Base-by-base conservation (phyloP, 805 yeast genomes). In the Cyberlindnera petersonii region DNA sequence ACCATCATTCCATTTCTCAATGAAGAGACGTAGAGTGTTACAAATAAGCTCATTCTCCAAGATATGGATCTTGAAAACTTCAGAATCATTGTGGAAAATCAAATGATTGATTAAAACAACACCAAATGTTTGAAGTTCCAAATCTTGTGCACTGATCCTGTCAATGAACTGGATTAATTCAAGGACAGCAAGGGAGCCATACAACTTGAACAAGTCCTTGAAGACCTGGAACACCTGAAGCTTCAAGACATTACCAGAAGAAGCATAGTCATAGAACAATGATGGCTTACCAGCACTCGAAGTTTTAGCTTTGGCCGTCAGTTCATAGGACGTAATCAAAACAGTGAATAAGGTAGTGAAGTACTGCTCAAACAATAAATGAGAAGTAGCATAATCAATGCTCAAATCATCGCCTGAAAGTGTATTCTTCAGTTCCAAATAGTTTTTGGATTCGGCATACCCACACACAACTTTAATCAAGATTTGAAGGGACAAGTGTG, bases 1-100 rank as follows among this genome's bases (percentile, higher is more conserved):
- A 9, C 65, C 66, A 48, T 64, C 66, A 45, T 65, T 60, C 71
- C 70, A 65, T 16, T 40, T 20, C 5, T 36, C 28, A 22, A 64
- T 46, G 32, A 56, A 64, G 3, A 43, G 42, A 6, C 28, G 36
- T 14, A 65, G 34, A 1, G 53, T 33, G 4, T 50, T 48, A 4
- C 32, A 33, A 13, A 66, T 46, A 16, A 61, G 31, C 23, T 56
- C 49, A 31, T 55, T 62, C 7, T 52, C 39, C 9, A 34, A 16
- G n/a, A 44, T 24, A 46, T 51, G 31, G 36, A 10, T 9, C 40
- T 46, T 32, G 22, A 53, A 15, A 31, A 40, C 26, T 9, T 24
- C 9, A 15, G 31, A n/a, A 2, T 21, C 29, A 4, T 29, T 14
- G 24, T 51, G 51, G 40, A 61, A 60, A 9, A 54, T 48, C 28